These are phyloP conservation scores for Chytriomyces sp. DNA, from an alignment of 192 early-diverging fungal species.

Conservation along the genomic window DNA sequence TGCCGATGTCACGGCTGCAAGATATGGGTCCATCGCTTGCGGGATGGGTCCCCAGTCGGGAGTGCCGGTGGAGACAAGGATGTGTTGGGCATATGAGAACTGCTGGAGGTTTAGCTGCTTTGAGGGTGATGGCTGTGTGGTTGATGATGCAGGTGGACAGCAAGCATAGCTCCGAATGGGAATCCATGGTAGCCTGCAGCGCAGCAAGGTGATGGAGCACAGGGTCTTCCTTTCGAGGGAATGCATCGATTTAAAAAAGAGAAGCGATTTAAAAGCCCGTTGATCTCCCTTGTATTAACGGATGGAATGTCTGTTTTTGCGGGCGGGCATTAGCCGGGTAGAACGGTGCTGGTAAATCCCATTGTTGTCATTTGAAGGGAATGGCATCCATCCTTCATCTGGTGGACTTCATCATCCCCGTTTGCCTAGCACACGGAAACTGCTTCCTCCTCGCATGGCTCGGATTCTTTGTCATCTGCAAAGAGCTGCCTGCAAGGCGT, in stretches of 20 bases:
- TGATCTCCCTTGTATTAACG: too few relatives aligned
- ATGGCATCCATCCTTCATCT: not conserved
- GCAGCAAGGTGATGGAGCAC: too few relatives aligned
- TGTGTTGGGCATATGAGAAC: not conserved
- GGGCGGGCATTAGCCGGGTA: too few relatives aligned
- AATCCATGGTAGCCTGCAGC: too few relatives aligned
- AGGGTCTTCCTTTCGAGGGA: too few relatives aligned
- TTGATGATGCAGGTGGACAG: too few relatives aligned
- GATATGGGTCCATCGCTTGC: constrained; percentile 2
- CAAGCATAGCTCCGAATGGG: too few relatives aligned
- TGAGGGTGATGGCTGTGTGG: too few relatives aligned
- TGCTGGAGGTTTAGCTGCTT: not conserved
- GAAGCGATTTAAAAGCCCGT: too few relatives aligned
- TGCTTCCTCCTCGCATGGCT: not conserved
- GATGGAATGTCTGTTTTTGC: too few relatives aligned
- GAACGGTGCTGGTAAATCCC: too few relatives aligned
- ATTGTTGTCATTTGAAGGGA: not conserved
- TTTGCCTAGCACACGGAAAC: not conserved
- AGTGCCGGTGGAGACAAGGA: not conserved
- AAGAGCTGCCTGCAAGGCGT: not conserved
- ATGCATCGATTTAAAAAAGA: too few relatives aligned
- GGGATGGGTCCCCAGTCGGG: not conserved
- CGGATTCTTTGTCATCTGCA: not conserved
- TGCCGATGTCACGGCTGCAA: not conserved
- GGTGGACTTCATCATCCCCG: not conserved